A percentile compares a stretch with the other conserved stretches of the same genome.
Evolutionary conservation across 2,329 filamentous ascomycete genomes (phyloP).

Genomic region (Diaporthe batatas): DNA sequence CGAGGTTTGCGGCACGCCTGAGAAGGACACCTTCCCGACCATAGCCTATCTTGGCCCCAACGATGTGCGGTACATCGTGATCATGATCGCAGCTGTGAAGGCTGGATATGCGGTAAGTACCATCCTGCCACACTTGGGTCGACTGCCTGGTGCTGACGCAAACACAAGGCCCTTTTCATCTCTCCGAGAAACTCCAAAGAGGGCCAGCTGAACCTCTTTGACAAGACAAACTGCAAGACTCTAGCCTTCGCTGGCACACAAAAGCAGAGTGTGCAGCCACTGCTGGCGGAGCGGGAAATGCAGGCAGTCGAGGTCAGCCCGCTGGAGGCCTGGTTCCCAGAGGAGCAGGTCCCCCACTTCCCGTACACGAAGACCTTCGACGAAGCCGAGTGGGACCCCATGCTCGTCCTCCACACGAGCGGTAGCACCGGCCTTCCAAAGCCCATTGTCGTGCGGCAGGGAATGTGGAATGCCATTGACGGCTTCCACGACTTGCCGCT

Average conservation of each 20-base stretch:
- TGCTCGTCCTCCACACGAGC: constrained; percentile 59
- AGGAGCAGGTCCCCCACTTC: constrained; percentile 51
- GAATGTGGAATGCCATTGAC: constrained; percentile 55
- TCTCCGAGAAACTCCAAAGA: constrained; percentile 61
- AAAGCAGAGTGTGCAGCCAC: constrained; percentile 52
- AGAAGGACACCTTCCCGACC: constrained; percentile 37
- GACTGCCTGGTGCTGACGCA: neutral
- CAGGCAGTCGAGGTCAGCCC: constrained; percentile 51
- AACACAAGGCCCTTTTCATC: constrained; percentile 55
- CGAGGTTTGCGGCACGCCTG: constrained; percentile 37
- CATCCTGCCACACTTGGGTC: rapidly evolving
- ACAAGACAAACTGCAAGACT: constrained; percentile 57
- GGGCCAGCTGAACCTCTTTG: constrained; percentile 60
- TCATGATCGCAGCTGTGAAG: constrained; percentile 40
- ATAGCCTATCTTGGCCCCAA: constrained; percentile 42
- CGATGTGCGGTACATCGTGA: constrained; percentile 38
- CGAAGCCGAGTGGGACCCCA: constrained; percentile 57
- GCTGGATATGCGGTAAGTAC: constrained; percentile 43
- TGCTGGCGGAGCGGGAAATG: constrained; percentile 56
- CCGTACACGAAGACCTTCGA: constrained; percentile 58
- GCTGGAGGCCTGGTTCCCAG: constrained; percentile 53
- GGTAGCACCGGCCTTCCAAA: constrained; percentile 62
- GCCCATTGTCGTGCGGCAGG: constrained; percentile 57
- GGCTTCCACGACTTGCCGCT: constrained; percentile 46
- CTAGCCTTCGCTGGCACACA: constrained; percentile 52